Evolutionary conservation across 768 basidiomycete genomes (phyloP), one percentile per base, ranked within the genome.

Genomic region (Macrocybe gigantea): DNA sequence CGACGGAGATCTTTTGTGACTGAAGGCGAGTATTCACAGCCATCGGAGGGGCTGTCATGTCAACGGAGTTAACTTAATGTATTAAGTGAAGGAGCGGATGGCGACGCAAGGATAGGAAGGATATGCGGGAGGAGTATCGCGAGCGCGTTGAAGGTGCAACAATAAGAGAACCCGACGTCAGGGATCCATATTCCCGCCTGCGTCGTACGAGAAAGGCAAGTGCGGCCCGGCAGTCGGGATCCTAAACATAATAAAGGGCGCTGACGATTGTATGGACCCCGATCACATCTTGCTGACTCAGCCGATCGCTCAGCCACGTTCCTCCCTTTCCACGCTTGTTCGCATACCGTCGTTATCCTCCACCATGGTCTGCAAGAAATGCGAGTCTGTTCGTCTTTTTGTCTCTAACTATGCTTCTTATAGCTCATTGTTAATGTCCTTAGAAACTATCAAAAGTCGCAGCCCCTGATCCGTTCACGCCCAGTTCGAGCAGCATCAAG

Each of bases 371-470:
- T 92, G 89, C 73, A 83, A 78, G 67, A 92, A 88, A 74, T 92
- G 89, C 66, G 87, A 89, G 69, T 72, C 77, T 65, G 88, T 80
- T 50, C 37, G 75, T 63, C 44, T 50, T 55, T 49, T 38, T 52
- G 54, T 49, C 31, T 40, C 41, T 44, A 36, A 37, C 49, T 52
- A 47, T 40, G 46, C 37, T 47, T 42, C 30, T 39, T 36, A 15
- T 22, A 39, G n/a, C 7, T 35, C 45, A 14, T 44, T 41, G 53
- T 50, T 33, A 46, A 50, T 64, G 54, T 58, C 58, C 60, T 62
- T 64, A 93, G 89, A 93, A 93, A 90, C 78, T 90, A 47, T 91
- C 88, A 49, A 92, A 88, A 65, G 77, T 93, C 39, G 90, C 90
- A 48, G 90, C 90, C 3, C 91, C 90, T 41, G 90, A 93, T 69